phyloP scores from a whole-genome alignment of 345 rosid species.

The Citrus mangshanensis region DNA sequence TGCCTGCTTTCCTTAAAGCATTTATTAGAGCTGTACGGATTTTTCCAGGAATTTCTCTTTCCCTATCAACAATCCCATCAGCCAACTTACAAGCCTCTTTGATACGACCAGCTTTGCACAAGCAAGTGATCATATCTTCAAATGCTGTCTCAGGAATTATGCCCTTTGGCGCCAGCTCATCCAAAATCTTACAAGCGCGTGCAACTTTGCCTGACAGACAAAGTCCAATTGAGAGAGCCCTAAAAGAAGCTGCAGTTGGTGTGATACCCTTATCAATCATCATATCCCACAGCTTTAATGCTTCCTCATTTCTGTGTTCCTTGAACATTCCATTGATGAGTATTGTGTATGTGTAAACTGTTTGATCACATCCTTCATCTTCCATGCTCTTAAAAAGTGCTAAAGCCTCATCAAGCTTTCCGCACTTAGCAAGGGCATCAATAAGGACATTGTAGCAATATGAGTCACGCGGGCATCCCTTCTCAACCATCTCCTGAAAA shows the following conservation, averaged over 20 bases:
- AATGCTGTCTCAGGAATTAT: conserved; percentile 70
- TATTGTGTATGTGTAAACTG: conserved; percentile 74
- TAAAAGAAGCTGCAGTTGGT: conserved; percentile 75
- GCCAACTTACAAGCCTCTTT: conserved; percentile 88
- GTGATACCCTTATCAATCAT: conserved; percentile 90
- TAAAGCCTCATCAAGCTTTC: conserved; percentile 65
- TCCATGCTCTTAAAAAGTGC: conserved; percentile 68
- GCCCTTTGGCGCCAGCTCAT: conserved; percentile 86
- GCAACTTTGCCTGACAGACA: conserved; percentile 86
- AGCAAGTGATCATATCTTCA: conserved; percentile 71
- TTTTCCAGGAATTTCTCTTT: conserved; percentile 77
- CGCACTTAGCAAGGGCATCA: conserved; percentile 59
- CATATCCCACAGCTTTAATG: conserved; percentile 70
- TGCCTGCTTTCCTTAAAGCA: conserved; percentile 87
- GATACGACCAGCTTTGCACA: conserved; percentile 72
- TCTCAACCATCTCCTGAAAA: conserved; percentile 68
- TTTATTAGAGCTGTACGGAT: conserved; percentile 68
- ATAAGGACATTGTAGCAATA: conserved; percentile 82
- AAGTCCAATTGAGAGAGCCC: conserved; percentile 68
- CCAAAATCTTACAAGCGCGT: conserved; percentile 86
- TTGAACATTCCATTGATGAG: conserved; percentile 58
- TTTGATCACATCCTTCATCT: conserved; percentile 70
- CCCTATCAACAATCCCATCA: conserved; percentile 81
- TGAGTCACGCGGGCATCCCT: conserved; percentile 66
- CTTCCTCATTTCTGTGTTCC: conserved; percentile 75